Evolutionary conservation across 192 early-diverging fungal genomes (phyloP).

Genomic region (Entophlyctis luteolus): DNA sequence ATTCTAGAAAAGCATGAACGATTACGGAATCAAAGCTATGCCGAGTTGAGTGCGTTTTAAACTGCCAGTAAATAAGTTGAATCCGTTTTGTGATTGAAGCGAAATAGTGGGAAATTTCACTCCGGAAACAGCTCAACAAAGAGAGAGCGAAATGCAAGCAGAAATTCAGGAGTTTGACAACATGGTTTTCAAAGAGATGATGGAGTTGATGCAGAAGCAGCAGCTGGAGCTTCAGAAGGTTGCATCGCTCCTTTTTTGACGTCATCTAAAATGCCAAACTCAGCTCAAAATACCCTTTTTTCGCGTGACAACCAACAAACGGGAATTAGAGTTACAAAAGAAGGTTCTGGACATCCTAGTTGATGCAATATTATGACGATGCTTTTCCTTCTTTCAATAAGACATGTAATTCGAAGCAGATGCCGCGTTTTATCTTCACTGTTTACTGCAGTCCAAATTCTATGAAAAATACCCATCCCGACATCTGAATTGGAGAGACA

Average conservation of each 20-base stretch:
- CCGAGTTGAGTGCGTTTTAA: neutral
- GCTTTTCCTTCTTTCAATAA: too few species aligned
- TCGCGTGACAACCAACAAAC: neutral
- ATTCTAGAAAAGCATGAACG: slow-evolving; percentile 8
- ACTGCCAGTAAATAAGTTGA: neutral
- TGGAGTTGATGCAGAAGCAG: slow-evolving; percentile 9
- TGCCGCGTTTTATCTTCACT: too few species aligned
- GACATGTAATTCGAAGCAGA: too few species aligned
- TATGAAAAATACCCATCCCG: neutral
- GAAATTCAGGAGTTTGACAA: slow-evolving; percentile 1
- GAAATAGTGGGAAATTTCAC: slow-evolving; percentile 16
- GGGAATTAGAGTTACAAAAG: neutral
- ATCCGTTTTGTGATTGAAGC: neutral
- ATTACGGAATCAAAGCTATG: slow-evolving; percentile 6
- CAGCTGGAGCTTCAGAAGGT: slow-evolving; percentile 8
- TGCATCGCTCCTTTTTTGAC: neutral
- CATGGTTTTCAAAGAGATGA: neutral
- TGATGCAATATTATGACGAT: neutral
- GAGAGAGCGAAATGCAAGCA: neutral
- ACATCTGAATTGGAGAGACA: neutral
- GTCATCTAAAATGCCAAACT: neutral
- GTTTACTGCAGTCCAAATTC: too few species aligned
- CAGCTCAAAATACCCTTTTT: slow-evolving; percentile 17
- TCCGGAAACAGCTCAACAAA: neutral
- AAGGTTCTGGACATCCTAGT: slow-evolving; percentile 7